A percentile compares a stretch with the other conserved stretches of the same genome.
These are phyloP conservation scores for Cornus kousa DNA, from an alignment of 148 eudicot species.

Conservation along the genomic window DNA sequence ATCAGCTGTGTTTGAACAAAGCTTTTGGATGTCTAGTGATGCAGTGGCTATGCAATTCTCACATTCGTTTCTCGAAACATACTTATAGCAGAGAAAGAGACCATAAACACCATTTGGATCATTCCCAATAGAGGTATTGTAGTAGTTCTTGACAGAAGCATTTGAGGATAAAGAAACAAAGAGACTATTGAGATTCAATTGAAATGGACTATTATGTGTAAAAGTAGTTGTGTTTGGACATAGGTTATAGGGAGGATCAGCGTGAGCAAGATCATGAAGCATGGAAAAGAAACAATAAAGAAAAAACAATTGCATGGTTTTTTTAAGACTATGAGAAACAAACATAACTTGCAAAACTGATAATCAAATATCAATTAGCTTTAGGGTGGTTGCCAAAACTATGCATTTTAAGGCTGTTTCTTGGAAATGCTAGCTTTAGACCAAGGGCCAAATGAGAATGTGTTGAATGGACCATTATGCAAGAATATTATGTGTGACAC, in stretches of 20 bases:
- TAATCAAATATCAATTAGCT: too few species aligned
- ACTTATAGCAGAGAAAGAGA: conserved; percentile 12
- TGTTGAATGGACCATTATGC: too few species aligned
- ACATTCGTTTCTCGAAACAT: conserved; percentile 1
- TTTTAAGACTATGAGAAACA: too few species aligned
- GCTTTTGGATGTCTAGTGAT: background rate
- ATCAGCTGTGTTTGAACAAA: conserved; percentile 16
- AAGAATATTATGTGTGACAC: too few species aligned
- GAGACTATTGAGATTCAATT: conserved; percentile 3
- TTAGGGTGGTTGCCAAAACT: background rate
- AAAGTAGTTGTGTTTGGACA: background rate
- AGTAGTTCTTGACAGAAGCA: conserved; percentile 5
- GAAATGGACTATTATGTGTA: background rate
- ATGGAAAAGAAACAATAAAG: background rate
- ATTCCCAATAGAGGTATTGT: background rate
- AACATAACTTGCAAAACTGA: too few species aligned
- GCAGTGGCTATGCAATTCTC: conserved; percentile 14
- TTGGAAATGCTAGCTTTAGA: too few species aligned
- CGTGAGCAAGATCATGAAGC: background rate
- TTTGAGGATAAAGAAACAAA: conserved; percentile 12
- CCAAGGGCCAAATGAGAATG: too few species aligned
- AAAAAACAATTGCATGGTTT: background rate
- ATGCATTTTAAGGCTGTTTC: background rate
- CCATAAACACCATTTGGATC: conserved; percentile 2
- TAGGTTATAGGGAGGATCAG: background rate